Percentiles rank a stretch among this genome's conserved stretches.
Evolutionary conservation across 495 filamentous ascomycete species (phyloP).

Genomic region (Lasiosphaeriaceae sp.): DNA sequence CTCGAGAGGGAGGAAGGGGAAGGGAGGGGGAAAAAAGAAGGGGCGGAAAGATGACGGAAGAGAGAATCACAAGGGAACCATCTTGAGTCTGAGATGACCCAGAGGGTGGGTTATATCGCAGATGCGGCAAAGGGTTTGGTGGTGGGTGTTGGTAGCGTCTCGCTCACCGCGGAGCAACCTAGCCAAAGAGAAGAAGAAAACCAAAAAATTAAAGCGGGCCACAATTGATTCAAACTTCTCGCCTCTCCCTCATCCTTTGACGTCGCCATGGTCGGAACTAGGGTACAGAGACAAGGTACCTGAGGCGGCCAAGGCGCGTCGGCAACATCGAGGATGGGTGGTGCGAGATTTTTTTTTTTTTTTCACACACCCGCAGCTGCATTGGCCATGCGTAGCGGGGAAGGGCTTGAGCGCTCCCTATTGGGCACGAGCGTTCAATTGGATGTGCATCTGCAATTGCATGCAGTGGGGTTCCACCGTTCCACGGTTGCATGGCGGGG

Average conservation of each 20-base stretch:
- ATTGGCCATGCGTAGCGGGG: conserved; percentile 15
- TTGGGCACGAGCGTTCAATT: conserved; percentile 18
- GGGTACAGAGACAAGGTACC: conserved; percentile 7
- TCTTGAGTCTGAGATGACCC: conserved; percentile 10
- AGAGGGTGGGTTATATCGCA: conserved; percentile 2
- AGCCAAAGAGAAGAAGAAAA: too few species aligned
- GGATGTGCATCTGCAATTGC: conserved; percentile 1
- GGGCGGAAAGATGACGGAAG: conserved; percentile 10
- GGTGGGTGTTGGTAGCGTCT: conserved; percentile 7
- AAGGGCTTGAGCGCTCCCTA: conserved; percentile 3
- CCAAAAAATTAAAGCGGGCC: too few species aligned
- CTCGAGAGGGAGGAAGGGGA: not conserved
- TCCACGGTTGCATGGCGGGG: not conserved
- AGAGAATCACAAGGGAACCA: conserved; percentile 23
- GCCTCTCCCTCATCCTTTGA: conserved; percentile 17
- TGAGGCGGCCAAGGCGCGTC: conserved; percentile 8
- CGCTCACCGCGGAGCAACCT: conserved; percentile 22
- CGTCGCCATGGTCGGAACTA: conserved; percentile 13
- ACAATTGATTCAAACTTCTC: conserved; percentile 13
- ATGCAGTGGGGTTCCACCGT: conserved; percentile 5
- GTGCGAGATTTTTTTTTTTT: conserved; percentile 25
- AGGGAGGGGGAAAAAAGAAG: conserved; percentile 11
- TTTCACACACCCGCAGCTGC: conserved; percentile 1
- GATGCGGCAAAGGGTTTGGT: conserved; percentile 5
- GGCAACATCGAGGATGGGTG: conserved; percentile 10